A percentile compares a stretch with the other conserved stretches of the same genome.
These are phyloP conservation scores for Collybiopsis confluens DNA, from an alignment of 768 basidiomycete genomes.

Conservation along the genomic window DNA sequence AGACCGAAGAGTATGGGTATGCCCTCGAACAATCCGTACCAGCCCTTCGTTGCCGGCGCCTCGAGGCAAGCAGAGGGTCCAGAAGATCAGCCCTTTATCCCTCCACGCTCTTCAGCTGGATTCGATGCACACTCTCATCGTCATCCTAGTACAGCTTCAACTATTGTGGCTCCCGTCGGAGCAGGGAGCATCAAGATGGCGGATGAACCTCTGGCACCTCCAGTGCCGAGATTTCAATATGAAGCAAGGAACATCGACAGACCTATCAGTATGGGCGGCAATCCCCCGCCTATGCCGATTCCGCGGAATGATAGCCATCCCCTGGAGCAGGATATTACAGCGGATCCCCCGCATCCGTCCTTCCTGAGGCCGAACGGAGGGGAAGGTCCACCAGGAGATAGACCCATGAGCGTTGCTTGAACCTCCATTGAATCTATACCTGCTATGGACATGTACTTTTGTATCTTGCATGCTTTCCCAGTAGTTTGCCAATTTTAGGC, in stretches of 20 bases:
- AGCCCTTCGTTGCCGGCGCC: background rate
- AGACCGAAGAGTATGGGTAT: slow-evolving; percentile 28
- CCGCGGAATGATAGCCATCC: background rate
- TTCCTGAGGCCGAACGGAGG: slow-evolving; percentile 7
- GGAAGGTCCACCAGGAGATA: slow-evolving; percentile 2
- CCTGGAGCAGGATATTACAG: slow-evolving; percentile 9
- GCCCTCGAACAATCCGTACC: slow-evolving; percentile 5
- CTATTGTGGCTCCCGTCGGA: background rate
- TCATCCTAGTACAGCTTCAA: background rate
- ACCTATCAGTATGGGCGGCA: slow-evolving; percentile 10
- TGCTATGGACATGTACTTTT: slow-evolving; percentile 1
- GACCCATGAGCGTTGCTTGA: slow-evolving; percentile 13
- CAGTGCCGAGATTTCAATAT: slow-evolving; percentile 3
- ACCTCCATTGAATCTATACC: background rate
- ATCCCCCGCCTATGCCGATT: slow-evolving; percentile 2
- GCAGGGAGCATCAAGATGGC: background rate
- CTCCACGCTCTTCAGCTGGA: slow-evolving; percentile 1
- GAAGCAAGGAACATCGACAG: slow-evolving; percentile 4
- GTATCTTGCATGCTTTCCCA: background rate
- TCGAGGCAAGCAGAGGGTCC: background rate
- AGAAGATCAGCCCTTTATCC: slow-evolving; percentile 3
- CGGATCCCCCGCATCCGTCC: slow-evolving; percentile 10
- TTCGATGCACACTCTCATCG: background rate
- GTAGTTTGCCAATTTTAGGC: too few relatives aligned
- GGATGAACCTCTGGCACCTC: slow-evolving; percentile 1